Evolutionary conservation across 345 rosid species (phyloP).

Genomic region (Hevea brasiliensis): DNA sequence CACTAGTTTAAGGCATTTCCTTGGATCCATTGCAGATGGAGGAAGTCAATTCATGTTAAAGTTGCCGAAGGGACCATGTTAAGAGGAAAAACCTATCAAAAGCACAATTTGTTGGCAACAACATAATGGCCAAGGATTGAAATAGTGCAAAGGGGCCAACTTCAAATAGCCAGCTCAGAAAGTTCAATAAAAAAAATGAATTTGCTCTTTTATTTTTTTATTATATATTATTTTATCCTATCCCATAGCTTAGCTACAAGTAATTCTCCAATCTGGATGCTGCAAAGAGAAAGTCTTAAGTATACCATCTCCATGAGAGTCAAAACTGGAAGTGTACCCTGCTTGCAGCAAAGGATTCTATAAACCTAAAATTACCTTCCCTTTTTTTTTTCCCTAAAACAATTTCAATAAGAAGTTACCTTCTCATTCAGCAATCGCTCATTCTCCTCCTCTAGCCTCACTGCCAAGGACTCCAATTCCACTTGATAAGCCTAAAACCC

Average conservation of each 20-base stretch:
- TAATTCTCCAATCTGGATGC: background rate
- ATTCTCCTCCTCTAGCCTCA: conserved; percentile 74
- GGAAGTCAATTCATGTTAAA: background rate
- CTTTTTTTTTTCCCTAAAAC: no score
- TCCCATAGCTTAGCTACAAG: background rate
- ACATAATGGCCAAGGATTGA: background rate
- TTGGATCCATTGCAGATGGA: background rate
- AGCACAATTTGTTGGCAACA: background rate
- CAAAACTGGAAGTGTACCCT: background rate
- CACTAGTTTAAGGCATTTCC: background rate
- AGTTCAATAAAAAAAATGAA: background rate
- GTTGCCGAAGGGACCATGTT: background rate
- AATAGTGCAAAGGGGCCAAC: background rate
- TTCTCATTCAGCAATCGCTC: conserved; percentile 68
- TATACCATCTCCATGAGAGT: background rate
- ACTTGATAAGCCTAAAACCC: conserved; percentile 75
- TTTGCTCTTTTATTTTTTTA: background rate
- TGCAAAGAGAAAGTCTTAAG: no score
- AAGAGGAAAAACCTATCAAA: background rate
- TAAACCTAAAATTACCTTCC: background rate
- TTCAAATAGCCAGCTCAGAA: background rate
- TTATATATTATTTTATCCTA: no score
- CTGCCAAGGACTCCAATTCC: conserved; percentile 75
- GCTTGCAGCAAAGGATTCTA: background rate
- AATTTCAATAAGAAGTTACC: conserved; percentile 32